Conservation (phyloP, 768 basidiomycete genomes). For the Rhodocollybia butyracea region DNA sequence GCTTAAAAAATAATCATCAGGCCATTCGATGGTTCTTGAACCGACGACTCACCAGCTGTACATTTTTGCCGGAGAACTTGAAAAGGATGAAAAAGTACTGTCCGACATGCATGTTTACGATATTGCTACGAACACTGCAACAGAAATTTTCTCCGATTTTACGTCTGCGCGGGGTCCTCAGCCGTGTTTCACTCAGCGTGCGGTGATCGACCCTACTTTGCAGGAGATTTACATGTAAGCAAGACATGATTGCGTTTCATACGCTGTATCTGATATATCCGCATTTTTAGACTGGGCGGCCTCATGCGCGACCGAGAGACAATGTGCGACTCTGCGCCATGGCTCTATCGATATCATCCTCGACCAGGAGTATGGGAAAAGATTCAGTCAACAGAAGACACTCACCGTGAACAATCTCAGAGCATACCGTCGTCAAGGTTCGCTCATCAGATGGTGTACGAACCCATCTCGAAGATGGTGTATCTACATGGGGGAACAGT, state of each 20-base stretch:
- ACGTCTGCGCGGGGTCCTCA: constrained; percentile 61
- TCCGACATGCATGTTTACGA: constrained; percentile 79
- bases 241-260: background rate
- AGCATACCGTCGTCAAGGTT: constrained; percentile 58
- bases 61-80: constrained; percentile 77
- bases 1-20: too few species aligned
- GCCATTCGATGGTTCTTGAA: constrained; percentile 83
- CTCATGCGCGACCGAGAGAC: constrained; percentile 25
- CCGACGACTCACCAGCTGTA: constrained; percentile 53
- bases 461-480: constrained; percentile 48
- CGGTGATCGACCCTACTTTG: constrained; percentile 59
- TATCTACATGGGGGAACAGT: constrained; percentile 72
- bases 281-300: constrained; percentile 29
- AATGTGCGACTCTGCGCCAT: constrained; percentile 51
- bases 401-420: constrained; percentile 1
- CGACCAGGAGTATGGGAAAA: constrained; percentile 65
- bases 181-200: constrained; percentile 71
- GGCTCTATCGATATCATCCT: constrained; percentile 64
- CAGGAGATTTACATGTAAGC: constrained; percentile 75
- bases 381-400: constrained; percentile 39
- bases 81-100: constrained; percentile 61
- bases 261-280: constrained; percentile 60
- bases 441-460: constrained; percentile 79
- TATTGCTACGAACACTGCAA: constrained; percentile 50
- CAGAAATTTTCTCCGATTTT: constrained; percentile 64